These are phyloP conservation scores for Stemphylium vesicarium DNA, from an alignment of 2,329 filamentous ascomycete species.

Conservation along the genomic window DNA sequence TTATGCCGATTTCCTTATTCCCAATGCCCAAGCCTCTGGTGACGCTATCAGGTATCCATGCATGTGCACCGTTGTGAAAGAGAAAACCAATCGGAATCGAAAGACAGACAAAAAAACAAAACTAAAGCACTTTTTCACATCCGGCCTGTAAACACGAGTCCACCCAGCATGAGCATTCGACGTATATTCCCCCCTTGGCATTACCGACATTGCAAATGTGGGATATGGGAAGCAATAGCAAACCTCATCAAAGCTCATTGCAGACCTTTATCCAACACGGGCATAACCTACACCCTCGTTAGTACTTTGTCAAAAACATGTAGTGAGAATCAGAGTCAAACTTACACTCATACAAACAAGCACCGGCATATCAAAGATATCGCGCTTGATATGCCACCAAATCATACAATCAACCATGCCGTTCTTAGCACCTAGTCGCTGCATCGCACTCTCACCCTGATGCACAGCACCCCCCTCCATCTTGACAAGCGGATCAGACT, in stretches of 20 bases:
- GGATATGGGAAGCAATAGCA: not conserved
- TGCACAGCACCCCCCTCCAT: conserved; percentile 38
- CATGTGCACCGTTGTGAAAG: not conserved
- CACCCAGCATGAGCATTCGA: not conserved
- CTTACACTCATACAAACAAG: conserved; percentile 97
- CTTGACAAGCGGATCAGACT: conserved; percentile 36
- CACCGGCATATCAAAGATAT: conserved; percentile 98
- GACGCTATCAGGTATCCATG: not conserved
- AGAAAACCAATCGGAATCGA: not conserved
- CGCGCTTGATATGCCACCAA: conserved; percentile 95
- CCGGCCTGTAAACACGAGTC: not conserved
- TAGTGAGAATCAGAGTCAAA: conserved; percentile 35
- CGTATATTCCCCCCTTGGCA: not conserved
- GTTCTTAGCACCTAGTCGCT: conserved; percentile 77
- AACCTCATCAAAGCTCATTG: conserved; percentile 8
- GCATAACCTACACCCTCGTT: conserved; percentile 34
- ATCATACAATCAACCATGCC: conserved; percentile 94
- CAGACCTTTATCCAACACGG: conserved; percentile 36
- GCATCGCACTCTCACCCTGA: conserved; percentile 77
- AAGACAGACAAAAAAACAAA: not conserved
- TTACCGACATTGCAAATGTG: not conserved
- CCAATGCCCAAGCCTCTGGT: not conserved
- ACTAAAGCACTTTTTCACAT: conserved; percentile 8
- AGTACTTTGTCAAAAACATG: conserved; percentile 8
- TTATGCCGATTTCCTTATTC: not conserved